Base-by-base conservation (phyloP, 768 basidiomycete species). In the Strobilomyces echinocephalus region DNA sequence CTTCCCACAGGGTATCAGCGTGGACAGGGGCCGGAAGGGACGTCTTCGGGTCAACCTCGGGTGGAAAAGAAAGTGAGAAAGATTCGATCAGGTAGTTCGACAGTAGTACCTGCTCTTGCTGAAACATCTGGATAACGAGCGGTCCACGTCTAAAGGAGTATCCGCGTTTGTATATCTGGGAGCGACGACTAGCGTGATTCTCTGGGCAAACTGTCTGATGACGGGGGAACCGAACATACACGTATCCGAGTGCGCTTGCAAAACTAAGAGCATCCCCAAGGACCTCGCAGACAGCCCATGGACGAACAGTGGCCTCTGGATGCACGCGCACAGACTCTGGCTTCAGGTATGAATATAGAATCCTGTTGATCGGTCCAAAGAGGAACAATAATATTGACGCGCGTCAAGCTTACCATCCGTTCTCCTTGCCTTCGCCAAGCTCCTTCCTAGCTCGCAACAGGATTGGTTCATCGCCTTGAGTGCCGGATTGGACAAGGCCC, bases 251-350 rank as follows among this genome's bases (percentile, higher is more conserved):
- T 3, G 87, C 87, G 48, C 82, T 85, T 14, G 88, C 88, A 65
- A 91, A 91, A 63, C 84, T 83, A 31, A 89, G 69, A 11, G 87
- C 88, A 66, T 93, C 88, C 1, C 90, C 90, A 24, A 81, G 75
- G 20, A 92, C 85, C 62, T 88, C 81, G 55, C 84, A 86, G 31
- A 81, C 85, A 14, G 88, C 84, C 85, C 90, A 91, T 10, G 91
- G 88, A 46, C 90, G 79, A 44, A 93, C 90, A 4, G 91, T 93
- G 1, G 89, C 88, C 65, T 91, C 88, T 10, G 90, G 89, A 60
- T 91, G 86, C 15, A 85, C 84, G 42, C 89, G 81, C 11, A 82
- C 83, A n/a, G 86, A 85, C 67, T 92, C 90, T 47, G 91, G 89
- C 65, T 89, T 90, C 52, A 90, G 73, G 65, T 87, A 88, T 21